Evolutionary conservation across 148 eudicot species (phyloP), one percentile per base, ranked within the genome.

Genomic region (Dysphania ambrosioides): DNA sequence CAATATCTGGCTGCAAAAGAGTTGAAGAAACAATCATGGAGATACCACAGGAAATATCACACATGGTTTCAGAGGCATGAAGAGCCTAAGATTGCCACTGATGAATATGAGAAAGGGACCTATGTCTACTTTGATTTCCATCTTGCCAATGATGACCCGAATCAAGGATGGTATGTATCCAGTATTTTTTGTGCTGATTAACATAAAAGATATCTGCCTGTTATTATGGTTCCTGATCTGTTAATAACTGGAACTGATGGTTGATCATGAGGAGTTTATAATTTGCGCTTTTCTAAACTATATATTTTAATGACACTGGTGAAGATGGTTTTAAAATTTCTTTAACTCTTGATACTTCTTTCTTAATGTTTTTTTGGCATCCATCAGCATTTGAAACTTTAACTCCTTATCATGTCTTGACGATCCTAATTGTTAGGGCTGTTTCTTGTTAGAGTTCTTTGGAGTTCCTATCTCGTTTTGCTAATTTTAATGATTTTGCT

Each of bases 21-120:
- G 78, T 76, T 95, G 79, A 95, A 95, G 83, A 95, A 90, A 81
- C 99, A 92, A 83, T 93, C 99, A 7, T 95, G 99, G 99, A 92
- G 99, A 85, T 95, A 78, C 75, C 99, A 95, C 79, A 86, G 92
- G 72, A 95, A 89, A 68, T 92, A 85, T 76, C 86, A 88, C 79
- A 95, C 97, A 26, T 95, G 99, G 99, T 95, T 95, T 83, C 99
- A 95, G 80, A 83, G 99, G 71, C 99, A 90, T 12, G 97, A 92
- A 85, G 99, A 95, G 83, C 99, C 99, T 72, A 89, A 90, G 78
- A 85, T 92, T 73, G 94, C 97, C 35, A 95, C 97, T 18, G 99
- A 95, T 88, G 99, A 95, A 78, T 95, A 68, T 81, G 99, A 95
- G 78, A 92, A 90, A 80, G 99, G 99, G 69, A 90, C 97, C 11